These are phyloP conservation scores for Aegilops tauschii DNA, from an alignment of 176 grass and related monocot genomes.

Conservation along the genomic window DNA sequence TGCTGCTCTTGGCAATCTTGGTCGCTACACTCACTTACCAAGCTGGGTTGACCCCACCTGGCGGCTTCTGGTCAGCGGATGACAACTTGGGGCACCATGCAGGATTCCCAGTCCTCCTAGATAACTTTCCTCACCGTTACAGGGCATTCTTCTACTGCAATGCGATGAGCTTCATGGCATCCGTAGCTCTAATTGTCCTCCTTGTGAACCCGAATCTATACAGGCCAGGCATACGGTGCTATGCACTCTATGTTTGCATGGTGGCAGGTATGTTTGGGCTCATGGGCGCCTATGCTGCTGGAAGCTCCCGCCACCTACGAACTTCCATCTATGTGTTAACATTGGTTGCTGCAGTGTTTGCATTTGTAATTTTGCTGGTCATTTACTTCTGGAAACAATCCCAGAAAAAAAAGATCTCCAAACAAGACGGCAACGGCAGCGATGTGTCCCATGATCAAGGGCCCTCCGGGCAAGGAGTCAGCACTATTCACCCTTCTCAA, in stretches of 20 bases:
- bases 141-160: constrained; percentile 38
- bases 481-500: background rate
- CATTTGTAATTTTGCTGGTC: background rate
- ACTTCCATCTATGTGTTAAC: background rate
- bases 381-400: background rate
- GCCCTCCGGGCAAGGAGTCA: too few species aligned
- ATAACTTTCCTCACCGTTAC: background rate
- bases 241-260: background rate
- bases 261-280: background rate
- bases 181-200: constrained; percentile 24
- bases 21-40: constrained; percentile 41
- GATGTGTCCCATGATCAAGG: too few species aligned
- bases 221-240: background rate
- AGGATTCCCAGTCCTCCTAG: constrained; percentile 13
- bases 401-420: background rate
- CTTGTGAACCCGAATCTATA: background rate
- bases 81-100: background rate
- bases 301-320: background rate
- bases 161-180: constrained; percentile 25
- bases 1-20: constrained; percentile 33
- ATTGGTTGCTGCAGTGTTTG: background rate
- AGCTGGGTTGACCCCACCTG: constrained; percentile 19
- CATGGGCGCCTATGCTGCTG: constrained; percentile 2
- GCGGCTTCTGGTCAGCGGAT: background rate
- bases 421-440: background rate